Percentiles rank a stretch among this genome's conserved stretches.
phyloP scores from a whole-genome alignment of 2,329 filamentous ascomycete genomes.

The Penicillium occitanis region DNA sequence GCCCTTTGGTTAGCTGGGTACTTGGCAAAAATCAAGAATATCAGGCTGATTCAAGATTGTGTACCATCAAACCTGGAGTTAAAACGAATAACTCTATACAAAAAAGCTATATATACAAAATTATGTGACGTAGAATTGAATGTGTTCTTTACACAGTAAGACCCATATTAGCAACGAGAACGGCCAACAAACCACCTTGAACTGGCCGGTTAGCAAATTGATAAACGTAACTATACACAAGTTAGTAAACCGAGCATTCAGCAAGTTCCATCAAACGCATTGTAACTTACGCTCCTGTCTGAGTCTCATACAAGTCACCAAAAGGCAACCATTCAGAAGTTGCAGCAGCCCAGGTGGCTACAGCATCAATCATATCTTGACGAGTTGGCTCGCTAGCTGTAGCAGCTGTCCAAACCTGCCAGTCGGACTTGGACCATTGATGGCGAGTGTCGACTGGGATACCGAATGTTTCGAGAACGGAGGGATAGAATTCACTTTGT shows the following conservation, averaged over 20 bases:
- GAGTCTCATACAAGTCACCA: slow-evolving; percentile 13
- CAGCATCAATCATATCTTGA: slow-evolving; percentile 14
- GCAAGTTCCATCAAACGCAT: not conserved
- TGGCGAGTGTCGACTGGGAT: slow-evolving; percentile 55
- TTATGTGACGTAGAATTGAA: not conserved
- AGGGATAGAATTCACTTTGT: slow-evolving; percentile 55
- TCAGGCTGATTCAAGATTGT: not conserved
- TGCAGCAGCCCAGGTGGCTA: slow-evolving; percentile 2
- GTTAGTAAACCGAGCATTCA: not conserved
- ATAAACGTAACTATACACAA: not conserved
- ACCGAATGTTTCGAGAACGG: slow-evolving; percentile 49
- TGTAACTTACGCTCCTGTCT: slow-evolving; percentile 4
- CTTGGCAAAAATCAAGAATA: not conserved
- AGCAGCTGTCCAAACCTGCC: slow-evolving; percentile 17
- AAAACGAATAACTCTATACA: no score
- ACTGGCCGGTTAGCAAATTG: slow-evolving; percentile 8
- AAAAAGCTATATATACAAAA: not conserved
- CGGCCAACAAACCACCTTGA: slow-evolving; percentile 11
- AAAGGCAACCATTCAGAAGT: slow-evolving; percentile 14
- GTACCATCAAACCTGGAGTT: not conserved
- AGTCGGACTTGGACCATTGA: slow-evolving; percentile 44
- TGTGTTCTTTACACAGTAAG: not conserved
- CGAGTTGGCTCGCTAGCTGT: slow-evolving; percentile 5
- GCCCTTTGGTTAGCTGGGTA: not conserved
- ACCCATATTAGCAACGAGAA: slow-evolving; percentile 13